Evolutionary conservation across 208 protist genomes (phyloP).

Genomic region (Trypanosoma vivax): DNA sequence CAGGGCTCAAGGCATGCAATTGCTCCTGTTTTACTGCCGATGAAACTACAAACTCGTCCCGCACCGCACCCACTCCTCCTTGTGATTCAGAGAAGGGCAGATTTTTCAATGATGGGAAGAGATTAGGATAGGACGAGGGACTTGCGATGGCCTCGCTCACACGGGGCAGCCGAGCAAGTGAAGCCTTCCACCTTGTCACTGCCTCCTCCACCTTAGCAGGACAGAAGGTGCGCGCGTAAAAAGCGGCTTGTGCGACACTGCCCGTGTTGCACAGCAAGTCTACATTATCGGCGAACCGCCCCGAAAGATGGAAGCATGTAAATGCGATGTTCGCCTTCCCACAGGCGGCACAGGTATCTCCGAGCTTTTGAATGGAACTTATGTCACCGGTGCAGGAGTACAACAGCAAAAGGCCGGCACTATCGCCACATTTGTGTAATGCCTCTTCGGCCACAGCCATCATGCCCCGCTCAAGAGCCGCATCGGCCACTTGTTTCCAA

Average conservation of each 20-base stretch:
- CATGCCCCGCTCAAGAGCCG: slow-evolving; percentile 73
- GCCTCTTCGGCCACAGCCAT: slow-evolving; percentile 81
- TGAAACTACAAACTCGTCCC: neutral
- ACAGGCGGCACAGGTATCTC: slow-evolving; percentile 38
- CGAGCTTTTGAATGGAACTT: slow-evolving; percentile 64
- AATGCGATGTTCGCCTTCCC: slow-evolving; percentile 93
- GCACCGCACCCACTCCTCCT: too few species aligned
- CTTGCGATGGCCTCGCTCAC: slow-evolving; percentile 87
- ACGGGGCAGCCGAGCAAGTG: slow-evolving; percentile 66
- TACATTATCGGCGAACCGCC: slow-evolving; percentile 76
- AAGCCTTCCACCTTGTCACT: slow-evolving; percentile 87
- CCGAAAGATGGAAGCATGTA: slow-evolving; percentile 82
- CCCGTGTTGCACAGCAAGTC: slow-evolving; percentile 80
- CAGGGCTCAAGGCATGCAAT: too few species aligned
- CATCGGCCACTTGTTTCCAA: slow-evolving; percentile 94
- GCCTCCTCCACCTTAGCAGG: slow-evolving; percentile 68
- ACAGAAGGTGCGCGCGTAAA: slow-evolving; percentile 94
- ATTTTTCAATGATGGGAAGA: slow-evolving; percentile 78
- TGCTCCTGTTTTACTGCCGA: neutral
- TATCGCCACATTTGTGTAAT: slow-evolving; percentile 50
- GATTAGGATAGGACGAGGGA: slow-evolving; percentile 91
- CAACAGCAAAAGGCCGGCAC: slow-evolving; percentile 74
- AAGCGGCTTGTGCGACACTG: slow-evolving; percentile 90
- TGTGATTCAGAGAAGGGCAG: neutral
- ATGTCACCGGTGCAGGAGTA: slow-evolving; percentile 65